Evolutionary conservation across 352 stramenopile genomes (phyloP), one percentile per base, ranked within the genome.

Genomic region (Pythium graminicola): DNA sequence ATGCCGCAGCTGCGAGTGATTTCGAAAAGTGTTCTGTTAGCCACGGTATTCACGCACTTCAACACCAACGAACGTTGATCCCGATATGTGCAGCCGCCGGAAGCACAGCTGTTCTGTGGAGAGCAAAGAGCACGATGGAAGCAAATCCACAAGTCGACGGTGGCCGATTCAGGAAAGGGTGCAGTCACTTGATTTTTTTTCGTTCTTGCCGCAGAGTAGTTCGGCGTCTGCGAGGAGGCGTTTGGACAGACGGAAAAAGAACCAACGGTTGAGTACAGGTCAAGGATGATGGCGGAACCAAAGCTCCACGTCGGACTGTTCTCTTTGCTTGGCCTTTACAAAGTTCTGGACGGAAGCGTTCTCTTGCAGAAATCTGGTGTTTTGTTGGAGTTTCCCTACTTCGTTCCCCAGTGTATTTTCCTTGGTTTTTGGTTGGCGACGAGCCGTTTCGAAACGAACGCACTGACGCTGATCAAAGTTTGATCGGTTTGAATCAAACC

Each of bases 1-100:
- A n/a, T n/a, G 38, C 54, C 27, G 40, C 54, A 62, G 46, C 54
- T 56, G 39, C 39, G 16, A 38, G 22, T 31, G 48, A 29, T 55
- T 62, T 55, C 54, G 23, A 17, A 50, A 62, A 54, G 38, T 62
- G 54, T 50, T 56, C 38, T 46, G 7, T 4, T 24, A 46, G 35
- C 39, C 28, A 13, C 20, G 38, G 11, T 8, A 32, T 4, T 6
- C 0, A 13, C 44, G 38, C 53, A 62, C 54, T 62, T 62, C 54
- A 62, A 62, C 54, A 45, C 35, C 26, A n/a, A 11, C 1, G 38
- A 35, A 19, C 8, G 28, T 7, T 6, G 52, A 47, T 45, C 31
- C 23, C 47, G 32, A 14, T 31, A 14, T 19, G 26, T 24, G 52
- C 52, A 59, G 52, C 52, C 51, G 51, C 51, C 29, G 36, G 19